phyloP scores from a whole-genome alignment of 2,329 filamentous ascomycete genomes.

The Beauveria brongniartii region DNA sequence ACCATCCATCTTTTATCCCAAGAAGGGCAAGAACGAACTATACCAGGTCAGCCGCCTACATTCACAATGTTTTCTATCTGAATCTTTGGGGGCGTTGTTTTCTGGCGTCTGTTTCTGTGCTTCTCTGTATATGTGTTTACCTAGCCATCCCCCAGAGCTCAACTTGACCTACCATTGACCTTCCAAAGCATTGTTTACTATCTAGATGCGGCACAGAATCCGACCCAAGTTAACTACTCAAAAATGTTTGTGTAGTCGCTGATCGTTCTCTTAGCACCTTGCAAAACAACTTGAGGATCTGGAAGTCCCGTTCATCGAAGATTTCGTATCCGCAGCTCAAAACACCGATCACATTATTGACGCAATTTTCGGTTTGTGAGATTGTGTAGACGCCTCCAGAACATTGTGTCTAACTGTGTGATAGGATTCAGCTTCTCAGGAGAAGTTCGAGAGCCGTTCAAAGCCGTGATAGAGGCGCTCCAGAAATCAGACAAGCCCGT shows the following conservation, averaged over 20 bases:
- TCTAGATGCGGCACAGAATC: slow-evolving; percentile 6
- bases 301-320: slow-evolving; percentile 71
- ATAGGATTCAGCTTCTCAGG: slow-evolving; percentile 85
- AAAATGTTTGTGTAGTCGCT: slow-evolving; percentile 16
- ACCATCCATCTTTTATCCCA: slow-evolving; percentile 86
- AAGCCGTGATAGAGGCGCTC: slow-evolving; percentile 68
- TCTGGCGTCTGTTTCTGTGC: background rate
- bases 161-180: background rate
- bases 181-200: background rate
- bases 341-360: slow-evolving; percentile 78
- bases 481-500: slow-evolving; percentile 67
- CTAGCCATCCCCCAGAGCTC: background rate
- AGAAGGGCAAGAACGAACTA: slow-evolving; percentile 80
- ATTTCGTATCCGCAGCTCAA: slow-evolving; percentile 61
- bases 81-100: background rate
- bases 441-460: slow-evolving; percentile 87
- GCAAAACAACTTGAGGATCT: slow-evolving; percentile 78
- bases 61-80: background rate
- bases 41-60: slow-evolving; percentile 55
- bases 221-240: background rate
- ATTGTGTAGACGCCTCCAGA: slow-evolving; percentile 4
- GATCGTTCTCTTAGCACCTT: slow-evolving; percentile 53
- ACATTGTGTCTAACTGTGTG: slow-evolving; percentile 8
- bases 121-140: slow-evolving; percentile 1
- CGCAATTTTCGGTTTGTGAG: slow-evolving; percentile 71